These are phyloP conservation scores for Smittium culicis DNA, from an alignment of 371 early-diverging fungal genomes.

Conservation along the genomic window DNA sequence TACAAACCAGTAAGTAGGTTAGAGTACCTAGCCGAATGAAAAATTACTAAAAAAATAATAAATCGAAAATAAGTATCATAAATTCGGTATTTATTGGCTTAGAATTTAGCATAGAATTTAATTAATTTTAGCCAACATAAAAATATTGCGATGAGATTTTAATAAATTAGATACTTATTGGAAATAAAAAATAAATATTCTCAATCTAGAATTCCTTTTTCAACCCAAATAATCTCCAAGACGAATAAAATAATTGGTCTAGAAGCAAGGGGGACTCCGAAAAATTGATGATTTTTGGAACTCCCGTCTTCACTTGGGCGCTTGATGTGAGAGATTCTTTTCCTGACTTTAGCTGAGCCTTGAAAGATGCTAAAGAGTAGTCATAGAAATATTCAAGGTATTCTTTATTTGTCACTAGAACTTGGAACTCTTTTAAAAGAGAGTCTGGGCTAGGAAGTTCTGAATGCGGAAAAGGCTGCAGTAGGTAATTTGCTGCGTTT, in stretches of 20 bases:
- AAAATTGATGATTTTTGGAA: neutral
- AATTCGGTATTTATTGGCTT: too few species aligned
- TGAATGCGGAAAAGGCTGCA: neutral
- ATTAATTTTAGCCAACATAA: too few species aligned
- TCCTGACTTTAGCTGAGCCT: neutral
- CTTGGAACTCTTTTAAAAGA: neutral
- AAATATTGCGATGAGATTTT: too few species aligned
- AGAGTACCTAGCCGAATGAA: too few species aligned
- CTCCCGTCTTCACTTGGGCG: neutral
- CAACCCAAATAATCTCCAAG: neutral
- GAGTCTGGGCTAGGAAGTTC: neutral
- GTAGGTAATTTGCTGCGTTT: neutral
- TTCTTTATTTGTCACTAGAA: neutral
- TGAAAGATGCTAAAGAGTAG: neutral
- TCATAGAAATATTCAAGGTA: constrained; percentile 1
- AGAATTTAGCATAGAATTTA: too few species aligned
- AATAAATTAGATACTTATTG: too few species aligned
- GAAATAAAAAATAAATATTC: neutral
- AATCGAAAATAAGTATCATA: too few species aligned
- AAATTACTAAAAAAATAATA: too few species aligned
- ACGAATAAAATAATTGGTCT: neutral
- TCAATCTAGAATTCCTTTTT: neutral
- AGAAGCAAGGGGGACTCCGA: neutral
- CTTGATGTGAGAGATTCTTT: neutral
- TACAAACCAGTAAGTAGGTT: too few species aligned